A percentile compares a stretch with the other conserved stretches of the same genome.
Evolutionary conservation across 2,329 filamentous ascomycete species (phyloP).

Genomic region (Coleophoma crateriformis): DNA sequence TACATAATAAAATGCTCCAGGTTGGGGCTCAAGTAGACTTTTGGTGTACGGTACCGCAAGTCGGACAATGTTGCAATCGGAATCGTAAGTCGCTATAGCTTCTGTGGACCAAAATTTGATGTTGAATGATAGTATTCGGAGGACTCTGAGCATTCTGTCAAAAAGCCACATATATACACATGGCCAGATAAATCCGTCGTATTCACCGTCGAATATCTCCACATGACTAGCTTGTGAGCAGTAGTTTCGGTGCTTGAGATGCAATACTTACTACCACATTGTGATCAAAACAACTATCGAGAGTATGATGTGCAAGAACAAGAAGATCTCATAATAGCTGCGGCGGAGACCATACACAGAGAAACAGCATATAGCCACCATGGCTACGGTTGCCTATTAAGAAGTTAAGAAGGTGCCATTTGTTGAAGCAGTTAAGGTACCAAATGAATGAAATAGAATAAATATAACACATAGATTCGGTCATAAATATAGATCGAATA

Average conservation of each 20-base stretch:
- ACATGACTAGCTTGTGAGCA: conserved; percentile 7
- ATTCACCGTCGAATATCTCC: not conserved
- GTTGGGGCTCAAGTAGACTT: conserved; percentile 27
- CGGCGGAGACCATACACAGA: conserved; percentile 32
- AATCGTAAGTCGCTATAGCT: conserved; percentile 29
- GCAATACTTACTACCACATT: conserved; percentile 6
- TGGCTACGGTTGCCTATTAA: conserved; percentile 24
- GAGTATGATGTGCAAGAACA: conserved; percentile 44
- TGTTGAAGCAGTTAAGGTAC: not conserved
- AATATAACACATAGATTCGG: too few species aligned
- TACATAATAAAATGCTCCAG: conserved; percentile 41
- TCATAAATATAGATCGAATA: too few species aligned
- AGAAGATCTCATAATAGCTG: conserved; percentile 41
- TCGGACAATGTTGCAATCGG: conserved; percentile 35
- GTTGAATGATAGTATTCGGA: conserved; percentile 38
- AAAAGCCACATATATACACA: conserved; percentile 35
- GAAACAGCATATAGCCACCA: conserved; percentile 35
- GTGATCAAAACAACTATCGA: conserved; percentile 38
- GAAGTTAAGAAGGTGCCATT: not conserved
- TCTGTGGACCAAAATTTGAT: conserved; percentile 22
- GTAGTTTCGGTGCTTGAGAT: not conserved
- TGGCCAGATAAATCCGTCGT: not conserved
- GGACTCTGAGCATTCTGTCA: conserved; percentile 37
- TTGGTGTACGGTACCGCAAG: conserved; percentile 31
- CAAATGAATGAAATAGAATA: not conserved